phyloP scores from a whole-genome alignment of 192 early-diverging fungal genomes.

The Bifiguratus adelaidae region DNA sequence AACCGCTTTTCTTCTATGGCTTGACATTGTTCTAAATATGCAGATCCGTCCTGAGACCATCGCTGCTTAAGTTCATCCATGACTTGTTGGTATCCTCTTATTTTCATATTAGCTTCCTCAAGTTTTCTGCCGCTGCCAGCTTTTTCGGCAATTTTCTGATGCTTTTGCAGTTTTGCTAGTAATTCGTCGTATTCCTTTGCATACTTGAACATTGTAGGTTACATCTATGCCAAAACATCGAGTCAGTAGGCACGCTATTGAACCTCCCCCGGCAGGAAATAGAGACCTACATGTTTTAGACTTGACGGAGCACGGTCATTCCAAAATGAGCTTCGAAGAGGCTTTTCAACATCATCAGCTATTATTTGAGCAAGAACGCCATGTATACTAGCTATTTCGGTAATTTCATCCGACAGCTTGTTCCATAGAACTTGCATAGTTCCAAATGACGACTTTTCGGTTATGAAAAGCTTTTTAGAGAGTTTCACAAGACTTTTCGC shows the following conservation, averaged over 20 bases:
- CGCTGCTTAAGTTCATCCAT: slow-evolving; percentile 3
- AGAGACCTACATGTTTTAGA: slow-evolving; percentile 11
- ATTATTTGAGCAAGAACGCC: slow-evolving; percentile 17
- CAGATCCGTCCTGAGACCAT: slow-evolving; percentile 4
- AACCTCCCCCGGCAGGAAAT: no score
- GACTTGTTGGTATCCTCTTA: neutral
- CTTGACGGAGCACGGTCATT: slow-evolving; percentile 4
- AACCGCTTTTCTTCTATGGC: slow-evolving; percentile 13
- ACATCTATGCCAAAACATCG: slow-evolving; percentile 15
- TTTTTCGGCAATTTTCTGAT: slow-evolving; percentile 7
- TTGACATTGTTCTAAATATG: slow-evolving; percentile 6
- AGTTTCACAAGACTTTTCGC: slow-evolving; percentile 33
- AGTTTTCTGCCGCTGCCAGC: slow-evolving; percentile 5
- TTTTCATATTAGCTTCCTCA: slow-evolving; percentile 4
- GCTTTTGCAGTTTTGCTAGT: slow-evolving; percentile 12
- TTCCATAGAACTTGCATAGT: slow-evolving; percentile 3
- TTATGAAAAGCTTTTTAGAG: slow-evolving; percentile 28
- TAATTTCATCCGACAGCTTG: slow-evolving; percentile 15
- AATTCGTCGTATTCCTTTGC: slow-evolving; percentile 20
- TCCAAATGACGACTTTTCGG: slow-evolving; percentile 27
- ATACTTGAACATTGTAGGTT: slow-evolving; percentile 9
- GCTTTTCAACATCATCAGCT: slow-evolving; percentile 23
- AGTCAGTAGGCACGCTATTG: no score
- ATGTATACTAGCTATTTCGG: slow-evolving; percentile 15
- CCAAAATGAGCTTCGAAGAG: slow-evolving; percentile 9